phyloP scores from a whole-genome alignment of 495 filamentous ascomycete genomes.

The Lasiosphaeria hispida region DNA sequence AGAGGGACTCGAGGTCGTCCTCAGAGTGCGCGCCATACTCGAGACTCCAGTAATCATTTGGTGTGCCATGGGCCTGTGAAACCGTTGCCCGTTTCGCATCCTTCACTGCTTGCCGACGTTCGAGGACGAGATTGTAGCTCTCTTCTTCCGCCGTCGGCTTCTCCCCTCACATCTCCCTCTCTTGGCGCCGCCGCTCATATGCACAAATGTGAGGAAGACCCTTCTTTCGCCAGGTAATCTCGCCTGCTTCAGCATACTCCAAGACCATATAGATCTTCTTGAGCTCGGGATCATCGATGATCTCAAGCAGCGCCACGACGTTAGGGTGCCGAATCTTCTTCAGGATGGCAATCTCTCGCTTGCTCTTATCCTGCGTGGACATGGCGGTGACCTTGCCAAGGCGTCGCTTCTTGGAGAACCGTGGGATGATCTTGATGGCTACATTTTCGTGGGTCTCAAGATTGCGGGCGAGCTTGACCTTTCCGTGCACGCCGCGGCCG shows the following conservation, averaged over 20 bases:
- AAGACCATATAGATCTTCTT: conserved; percentile 98
- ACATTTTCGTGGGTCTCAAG: conserved; percentile 74
- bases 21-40: conserved; percentile 74
- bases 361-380: conserved; percentile 85
- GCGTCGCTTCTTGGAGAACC: conserved; percentile 88
- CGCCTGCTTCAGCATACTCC: conserved; percentile 89
- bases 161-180: conserved; percentile 65
- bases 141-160: conserved; percentile 62
- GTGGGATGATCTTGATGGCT: conserved; percentile 96
- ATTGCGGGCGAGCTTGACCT: conserved; percentile 90
- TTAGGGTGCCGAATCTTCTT: conserved; percentile 97
- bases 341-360: conserved; percentile 93
- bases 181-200: conserved; percentile 75
- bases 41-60: conserved; percentile 70
- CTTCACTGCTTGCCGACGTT: conserved; percentile 55
- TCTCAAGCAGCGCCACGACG: conserved; percentile 89
- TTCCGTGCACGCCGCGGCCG: conserved; percentile 91
- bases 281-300: conserved; percentile 92
- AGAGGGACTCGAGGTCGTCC: conserved; percentile 43
- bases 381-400: conserved; percentile 66
- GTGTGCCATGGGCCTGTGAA: conserved; percentile 36
- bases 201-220: conserved; percentile 74
- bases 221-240: conserved; percentile 89
- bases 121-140: conserved; percentile 55
- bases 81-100: conserved; percentile 53